These are phyloP conservation scores for Termitomyces sp. DNA, from an alignment of 768 basidiomycete genomes.

Conservation along the genomic window DNA sequence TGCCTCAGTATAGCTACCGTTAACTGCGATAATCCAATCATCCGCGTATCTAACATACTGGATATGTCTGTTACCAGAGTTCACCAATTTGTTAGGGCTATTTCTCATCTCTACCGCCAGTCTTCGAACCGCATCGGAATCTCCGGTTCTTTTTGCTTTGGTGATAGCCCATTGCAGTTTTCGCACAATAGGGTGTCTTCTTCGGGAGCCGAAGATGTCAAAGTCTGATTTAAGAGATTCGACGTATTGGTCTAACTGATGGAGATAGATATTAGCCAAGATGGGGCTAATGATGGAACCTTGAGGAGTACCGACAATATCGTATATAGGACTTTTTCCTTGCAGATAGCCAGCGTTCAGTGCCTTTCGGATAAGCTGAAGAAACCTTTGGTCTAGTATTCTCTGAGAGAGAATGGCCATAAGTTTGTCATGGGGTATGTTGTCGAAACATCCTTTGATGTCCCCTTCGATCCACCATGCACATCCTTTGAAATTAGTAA, in stretches of 20 bases:
- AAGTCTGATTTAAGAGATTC: not conserved
- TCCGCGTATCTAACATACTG: not conserved
- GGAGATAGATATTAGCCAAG: not conserved
- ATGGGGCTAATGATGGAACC: not conserved
- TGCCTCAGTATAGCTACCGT: not conserved
- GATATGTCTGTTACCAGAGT: not conserved
- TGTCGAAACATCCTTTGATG: not conserved
- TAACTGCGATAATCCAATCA: not conserved
- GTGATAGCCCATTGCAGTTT: not conserved
- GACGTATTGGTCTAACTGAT: not conserved
- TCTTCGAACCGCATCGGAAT: not conserved
- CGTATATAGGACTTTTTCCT: not conserved
- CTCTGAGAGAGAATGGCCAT: not conserved
- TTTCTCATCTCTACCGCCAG: not conserved
- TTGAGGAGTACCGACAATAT: not conserved
- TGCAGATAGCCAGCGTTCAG: not conserved
- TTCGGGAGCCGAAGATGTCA: not conserved
- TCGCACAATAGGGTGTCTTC: not conserved
- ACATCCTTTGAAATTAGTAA: not conserved
- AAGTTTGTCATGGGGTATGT: not conserved
- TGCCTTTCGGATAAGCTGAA: not conserved
- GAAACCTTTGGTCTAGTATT: not conserved
- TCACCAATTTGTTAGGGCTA: not conserved
- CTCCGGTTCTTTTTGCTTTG: not conserved
- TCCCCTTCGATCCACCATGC: not conserved